Base-by-base conservation (phyloP, 2,329 filamentous ascomycete species). In the Thelonectria discophora region DNA sequence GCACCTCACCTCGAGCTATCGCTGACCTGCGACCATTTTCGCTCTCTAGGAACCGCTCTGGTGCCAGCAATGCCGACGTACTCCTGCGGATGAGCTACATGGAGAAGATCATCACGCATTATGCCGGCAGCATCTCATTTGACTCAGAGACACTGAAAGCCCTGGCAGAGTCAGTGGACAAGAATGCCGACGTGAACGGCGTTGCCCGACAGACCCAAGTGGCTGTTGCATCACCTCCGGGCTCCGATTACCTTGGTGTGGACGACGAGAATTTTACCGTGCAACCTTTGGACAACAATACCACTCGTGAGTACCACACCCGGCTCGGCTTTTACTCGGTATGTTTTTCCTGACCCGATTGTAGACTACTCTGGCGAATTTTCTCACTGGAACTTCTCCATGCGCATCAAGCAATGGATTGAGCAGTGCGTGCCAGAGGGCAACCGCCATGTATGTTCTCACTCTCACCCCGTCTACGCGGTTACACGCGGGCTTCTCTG, bases 321-420 rank as follows among this genome's bases (percentile, higher is more conserved):
- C n/a, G 7, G 21, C 21, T 58, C 47, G 18, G 20, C 15, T 32
- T 13, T 20, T 42, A 15, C 46, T 55, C 10, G 49, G 65, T 21
- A 56, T 58, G 49, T 34, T 62, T 62, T 32, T n/a, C 42, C 57
- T 40, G 60, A 70, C 43, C 12, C 21, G 1, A 13, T 4, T 39
- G 5, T 43, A 83, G 81, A 84, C 55, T 84, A 82, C 60, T 84
- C 81, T 1, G 81, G 81, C 9, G 81, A 84, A 63, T 83, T 84
- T 65, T 84, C 81, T 1, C 81, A 84, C 58, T 83, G 81, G 80
- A 83, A 83, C 63, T 84, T 84, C 65, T 83, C 81, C 42, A 82
- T 82, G 80, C 73, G 79, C 42, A 78, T 82, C 63, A 82, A 82
- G 64, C 77, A 80, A n/a, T 81, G 79, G 69, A 79, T 83, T n/a